Evolutionary conservation across 495 filamentous ascomycete species (phyloP).

Genomic region (Parathielavia appendiculata): DNA sequence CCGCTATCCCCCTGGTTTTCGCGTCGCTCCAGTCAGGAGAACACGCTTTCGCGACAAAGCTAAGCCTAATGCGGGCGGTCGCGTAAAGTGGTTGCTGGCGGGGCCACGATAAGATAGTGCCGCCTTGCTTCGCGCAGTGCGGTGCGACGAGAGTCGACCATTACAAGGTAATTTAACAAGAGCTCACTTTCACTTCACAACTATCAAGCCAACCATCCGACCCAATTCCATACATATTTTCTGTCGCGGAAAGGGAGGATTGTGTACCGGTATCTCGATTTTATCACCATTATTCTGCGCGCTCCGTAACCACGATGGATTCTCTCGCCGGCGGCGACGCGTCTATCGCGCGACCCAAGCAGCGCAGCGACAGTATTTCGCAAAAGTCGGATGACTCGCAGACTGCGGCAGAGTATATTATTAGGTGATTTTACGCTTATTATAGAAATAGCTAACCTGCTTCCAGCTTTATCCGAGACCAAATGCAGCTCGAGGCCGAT

Average conservation of each 20-base stretch:
- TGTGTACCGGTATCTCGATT: background rate
- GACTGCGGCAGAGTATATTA: constrained; percentile 75
- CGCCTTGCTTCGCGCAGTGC: background rate
- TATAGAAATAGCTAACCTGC: background rate
- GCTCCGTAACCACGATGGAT: constrained; percentile 26
- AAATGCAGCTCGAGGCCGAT: constrained; percentile 87
- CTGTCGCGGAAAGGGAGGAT: too few relatives aligned
- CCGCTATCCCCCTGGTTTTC: constrained; percentile 20
- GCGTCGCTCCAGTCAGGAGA: constrained; percentile 21
- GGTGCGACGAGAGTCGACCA: too few relatives aligned
- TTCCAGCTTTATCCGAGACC: constrained; percentile 74
- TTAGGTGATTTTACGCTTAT: background rate
- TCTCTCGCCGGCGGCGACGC: constrained; percentile 21
- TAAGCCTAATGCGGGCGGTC: constrained; percentile 26
- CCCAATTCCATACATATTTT: background rate
- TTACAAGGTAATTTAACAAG: background rate
- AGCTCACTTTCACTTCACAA: background rate
- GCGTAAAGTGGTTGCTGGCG: constrained; percentile 44
- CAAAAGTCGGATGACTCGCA: constrained; percentile 67
- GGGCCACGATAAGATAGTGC: constrained; percentile 8
- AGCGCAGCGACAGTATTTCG: constrained; percentile 55
- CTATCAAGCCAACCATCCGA: background rate
- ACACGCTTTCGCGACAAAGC: constrained; percentile 29
- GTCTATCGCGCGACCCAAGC: constrained; percentile 24
- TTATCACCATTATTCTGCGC: background rate